phyloP scores from a whole-genome alignment of 176 grass and related monocot genomes.

The Oryza australiensis region DNA sequence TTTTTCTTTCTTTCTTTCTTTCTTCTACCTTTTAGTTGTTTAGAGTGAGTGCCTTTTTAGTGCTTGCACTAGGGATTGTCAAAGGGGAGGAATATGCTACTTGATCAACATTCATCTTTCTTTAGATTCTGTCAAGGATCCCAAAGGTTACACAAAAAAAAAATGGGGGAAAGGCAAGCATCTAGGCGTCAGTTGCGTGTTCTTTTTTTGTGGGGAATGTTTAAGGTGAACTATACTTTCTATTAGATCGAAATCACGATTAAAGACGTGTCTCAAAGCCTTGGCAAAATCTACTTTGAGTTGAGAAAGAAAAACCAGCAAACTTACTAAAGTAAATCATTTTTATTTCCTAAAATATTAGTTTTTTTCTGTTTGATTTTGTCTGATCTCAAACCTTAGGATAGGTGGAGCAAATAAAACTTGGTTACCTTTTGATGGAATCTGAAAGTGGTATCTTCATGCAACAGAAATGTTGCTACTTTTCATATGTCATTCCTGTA shows the following conservation, averaged over 20 bases:
- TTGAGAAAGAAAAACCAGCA: not conserved
- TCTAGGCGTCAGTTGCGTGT: not conserved
- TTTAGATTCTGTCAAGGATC: conserved; percentile 3
- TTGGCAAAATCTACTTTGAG: not conserved
- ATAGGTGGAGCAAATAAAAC: not conserved
- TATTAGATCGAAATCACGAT: not conserved
- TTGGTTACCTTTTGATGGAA: not conserved
- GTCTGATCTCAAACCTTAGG: not conserved
- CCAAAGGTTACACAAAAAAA: not conserved
- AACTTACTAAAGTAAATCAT: not conserved
- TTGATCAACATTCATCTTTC: conserved; percentile 24
- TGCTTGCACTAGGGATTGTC: conserved; percentile 13
- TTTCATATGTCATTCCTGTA: not conserved
- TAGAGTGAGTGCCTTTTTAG: conserved; percentile 21
- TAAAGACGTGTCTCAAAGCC: not conserved
- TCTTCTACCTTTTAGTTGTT: conserved; percentile 15
- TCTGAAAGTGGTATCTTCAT: not conserved
- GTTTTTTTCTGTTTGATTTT: not conserved
- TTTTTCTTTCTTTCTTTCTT: not conserved
- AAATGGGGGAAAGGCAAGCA: not conserved
- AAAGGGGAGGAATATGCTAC: conserved; percentile 26
- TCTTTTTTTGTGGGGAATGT: not conserved
- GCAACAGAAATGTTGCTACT: not conserved
- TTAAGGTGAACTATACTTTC: not conserved
- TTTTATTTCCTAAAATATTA: not conserved